These are phyloP conservation scores for Plasmodium sp. DNA, from an alignment of 169 alveolate genomes.

Conservation along the genomic window DNA sequence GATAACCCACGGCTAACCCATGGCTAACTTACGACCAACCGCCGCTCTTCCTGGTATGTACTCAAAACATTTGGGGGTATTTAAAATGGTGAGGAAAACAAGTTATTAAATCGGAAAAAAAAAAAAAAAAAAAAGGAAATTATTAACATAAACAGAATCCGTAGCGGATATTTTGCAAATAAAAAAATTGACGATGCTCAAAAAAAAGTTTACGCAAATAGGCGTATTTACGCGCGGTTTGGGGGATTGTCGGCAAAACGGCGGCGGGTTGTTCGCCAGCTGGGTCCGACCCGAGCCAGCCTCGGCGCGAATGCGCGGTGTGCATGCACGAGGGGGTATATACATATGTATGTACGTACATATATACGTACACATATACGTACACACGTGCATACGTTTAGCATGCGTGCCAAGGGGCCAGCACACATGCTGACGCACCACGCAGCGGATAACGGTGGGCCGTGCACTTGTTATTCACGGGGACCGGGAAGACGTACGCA, in stretches of 20 bases:
- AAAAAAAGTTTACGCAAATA: background rate
- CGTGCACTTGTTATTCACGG: background rate
- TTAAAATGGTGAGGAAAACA: background rate
- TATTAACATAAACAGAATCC: background rate
- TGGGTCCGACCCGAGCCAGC: background rate
- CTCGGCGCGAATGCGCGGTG: background rate
- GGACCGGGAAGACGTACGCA: background rate
- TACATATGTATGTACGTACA: too few relatives aligned
- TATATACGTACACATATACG: too few relatives aligned
- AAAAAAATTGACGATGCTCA: background rate
- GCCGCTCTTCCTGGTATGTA: background rate
- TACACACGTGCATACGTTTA: too few relatives aligned
- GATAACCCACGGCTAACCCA: background rate
- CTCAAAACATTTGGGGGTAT: background rate
- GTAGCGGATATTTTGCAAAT: background rate
- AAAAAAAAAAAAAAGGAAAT: background rate
- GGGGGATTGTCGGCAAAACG: background rate
- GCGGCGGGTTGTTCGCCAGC: background rate
- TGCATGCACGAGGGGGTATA: too few relatives aligned
- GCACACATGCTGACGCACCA: background rate
- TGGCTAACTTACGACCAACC: too few relatives aligned
- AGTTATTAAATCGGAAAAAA: background rate
- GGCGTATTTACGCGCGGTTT: background rate
- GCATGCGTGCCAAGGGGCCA: background rate
- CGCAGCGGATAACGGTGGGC: background rate